phyloP scores from a whole-genome alignment of 495 filamentous ascomycete genomes.

The Aspergillus taichungensis region DNA sequence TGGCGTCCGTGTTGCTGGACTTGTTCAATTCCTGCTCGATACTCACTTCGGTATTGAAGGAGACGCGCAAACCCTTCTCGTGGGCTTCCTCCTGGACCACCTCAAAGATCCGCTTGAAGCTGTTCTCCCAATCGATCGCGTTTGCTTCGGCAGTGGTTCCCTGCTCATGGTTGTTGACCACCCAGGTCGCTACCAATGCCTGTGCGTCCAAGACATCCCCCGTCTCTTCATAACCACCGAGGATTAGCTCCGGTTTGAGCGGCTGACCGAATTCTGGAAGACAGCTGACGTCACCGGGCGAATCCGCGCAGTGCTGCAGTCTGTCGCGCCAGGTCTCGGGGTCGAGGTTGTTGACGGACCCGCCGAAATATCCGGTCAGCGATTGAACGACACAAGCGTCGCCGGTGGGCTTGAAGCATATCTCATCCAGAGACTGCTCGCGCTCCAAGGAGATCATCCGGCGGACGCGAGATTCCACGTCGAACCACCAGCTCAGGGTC shows the following conservation, averaged over 20 bases:
- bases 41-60: slow-evolving; percentile 90
- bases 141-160: slow-evolving; percentile 55
- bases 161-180: slow-evolving; percentile 81
- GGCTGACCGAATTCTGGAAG: slow-evolving; percentile 82
- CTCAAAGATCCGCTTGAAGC: slow-evolving; percentile 59
- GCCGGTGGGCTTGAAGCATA: slow-evolving; percentile 91
- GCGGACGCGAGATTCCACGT: slow-evolving; percentile 67
- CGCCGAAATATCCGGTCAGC: slow-evolving; percentile 73
- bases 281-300: slow-evolving; percentile 62
- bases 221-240: slow-evolving; percentile 67
- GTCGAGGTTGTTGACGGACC: slow-evolving; percentile 52
- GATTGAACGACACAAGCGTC: slow-evolving; percentile 89
- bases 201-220: slow-evolving; percentile 61
- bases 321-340: slow-evolving; percentile 58
- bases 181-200: slow-evolving; percentile 88
- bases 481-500: slow-evolving; percentile 89
- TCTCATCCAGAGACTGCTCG: slow-evolving; percentile 61
- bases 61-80: slow-evolving; percentile 70
- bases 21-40: slow-evolving; percentile 91
- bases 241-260: slow-evolving; percentile 70
- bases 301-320: slow-evolving; percentile 61
- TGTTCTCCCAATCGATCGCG: slow-evolving; percentile 85
- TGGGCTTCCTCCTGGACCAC: slow-evolving; percentile 71
- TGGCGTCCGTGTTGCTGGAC: slow-evolving; percentile 93
- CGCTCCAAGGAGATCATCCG: slow-evolving; percentile 56